These are phyloP conservation scores for Aspergillus neoniger DNA, from an alignment of 2,329 filamentous ascomycete species.

Conservation along the genomic window DNA sequence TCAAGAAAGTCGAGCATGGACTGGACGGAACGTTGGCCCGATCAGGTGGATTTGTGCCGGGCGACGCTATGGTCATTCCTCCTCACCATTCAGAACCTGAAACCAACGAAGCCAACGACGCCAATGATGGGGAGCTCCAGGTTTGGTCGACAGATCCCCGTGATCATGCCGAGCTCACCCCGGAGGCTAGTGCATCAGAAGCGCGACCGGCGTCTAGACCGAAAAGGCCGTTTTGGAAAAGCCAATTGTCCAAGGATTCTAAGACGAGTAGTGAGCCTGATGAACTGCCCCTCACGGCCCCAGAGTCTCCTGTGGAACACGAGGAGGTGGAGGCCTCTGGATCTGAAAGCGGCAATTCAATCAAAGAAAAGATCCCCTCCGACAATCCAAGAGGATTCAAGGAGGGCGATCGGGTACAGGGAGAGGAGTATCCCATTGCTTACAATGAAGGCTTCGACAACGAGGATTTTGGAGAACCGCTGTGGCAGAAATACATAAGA, in stretches of 20 bases:
- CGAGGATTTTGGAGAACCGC: slow-evolving; percentile 63
- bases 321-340: background rate
- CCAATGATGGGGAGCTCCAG: background rate
- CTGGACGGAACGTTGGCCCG: slow-evolving; percentile 38
- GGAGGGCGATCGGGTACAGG: slow-evolving; percentile 29
- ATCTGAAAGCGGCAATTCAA: slow-evolving; percentile 9
- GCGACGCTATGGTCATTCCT: slow-evolving; percentile 13
- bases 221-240: slow-evolving; percentile 38
- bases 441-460: slow-evolving; percentile 64
- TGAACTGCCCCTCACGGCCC: slow-evolving; percentile 41
- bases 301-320: slow-evolving; percentile 27
- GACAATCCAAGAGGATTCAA: slow-evolving; percentile 18
- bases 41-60: slow-evolving; percentile 36
- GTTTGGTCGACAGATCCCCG: background rate
- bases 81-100: slow-evolving; percentile 5
- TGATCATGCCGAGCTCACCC: background rate
- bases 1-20: slow-evolving; percentile 44
- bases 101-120: background rate
- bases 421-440: slow-evolving; percentile 60
- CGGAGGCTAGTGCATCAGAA: background rate
- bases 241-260: slow-evolving; percentile 33
- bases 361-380: slow-evolving; percentile 8
- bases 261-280: slow-evolving; percentile 32
- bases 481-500: slow-evolving; percentile 82
- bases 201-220: slow-evolving; percentile 13